Conservation (phyloP, 768 basidiomycete genomes). For the Agaricus bisporus region DNA sequence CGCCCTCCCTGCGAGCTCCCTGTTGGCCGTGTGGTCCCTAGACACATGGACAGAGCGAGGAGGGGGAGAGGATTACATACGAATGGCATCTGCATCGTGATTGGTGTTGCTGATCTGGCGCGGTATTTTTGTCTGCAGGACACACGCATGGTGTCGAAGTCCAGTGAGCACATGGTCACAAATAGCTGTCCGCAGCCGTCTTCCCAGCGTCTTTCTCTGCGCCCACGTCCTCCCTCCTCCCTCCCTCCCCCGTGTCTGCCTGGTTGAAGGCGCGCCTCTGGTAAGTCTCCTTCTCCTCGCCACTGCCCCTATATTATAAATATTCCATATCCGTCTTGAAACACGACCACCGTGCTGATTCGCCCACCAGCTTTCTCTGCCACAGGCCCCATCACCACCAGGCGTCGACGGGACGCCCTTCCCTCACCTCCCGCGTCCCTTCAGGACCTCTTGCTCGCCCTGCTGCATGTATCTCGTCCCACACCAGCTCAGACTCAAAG, state of each 20-base stretch:
- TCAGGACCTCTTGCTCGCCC: constrained; percentile 3
- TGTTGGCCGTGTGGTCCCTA: background rate
- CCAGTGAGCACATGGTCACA: constrained; percentile 19
- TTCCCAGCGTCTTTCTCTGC: constrained; percentile 21
- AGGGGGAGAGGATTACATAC: constrained; percentile 11
- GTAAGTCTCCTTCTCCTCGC: background rate
- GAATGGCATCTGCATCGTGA: constrained; percentile 12
- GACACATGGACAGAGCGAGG: constrained; percentile 5
- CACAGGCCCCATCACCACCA: constrained; percentile 15
- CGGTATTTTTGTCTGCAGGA: constrained; percentile 7
- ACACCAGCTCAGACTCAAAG: constrained; percentile 41
- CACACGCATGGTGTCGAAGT: constrained; percentile 11
- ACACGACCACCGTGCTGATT: constrained; percentile 9
- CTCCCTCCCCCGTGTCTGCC: constrained; percentile 16
- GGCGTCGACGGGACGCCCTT: constrained; percentile 22
- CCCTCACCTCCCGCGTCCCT: constrained; percentile 15
- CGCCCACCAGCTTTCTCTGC: constrained; percentile 17
- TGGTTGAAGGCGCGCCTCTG: constrained; percentile 5
- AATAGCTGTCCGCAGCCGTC: constrained; percentile 16
- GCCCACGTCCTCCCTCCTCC: constrained; percentile 19
- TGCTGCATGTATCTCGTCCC: constrained; percentile 30
- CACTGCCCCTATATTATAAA: background rate
- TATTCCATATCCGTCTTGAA: background rate
- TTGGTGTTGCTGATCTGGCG: constrained; percentile 4
- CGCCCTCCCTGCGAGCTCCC: background rate